Conservation (phyloP, 2,329 filamentous ascomycete species). For the Drechslera avenae region DNA sequence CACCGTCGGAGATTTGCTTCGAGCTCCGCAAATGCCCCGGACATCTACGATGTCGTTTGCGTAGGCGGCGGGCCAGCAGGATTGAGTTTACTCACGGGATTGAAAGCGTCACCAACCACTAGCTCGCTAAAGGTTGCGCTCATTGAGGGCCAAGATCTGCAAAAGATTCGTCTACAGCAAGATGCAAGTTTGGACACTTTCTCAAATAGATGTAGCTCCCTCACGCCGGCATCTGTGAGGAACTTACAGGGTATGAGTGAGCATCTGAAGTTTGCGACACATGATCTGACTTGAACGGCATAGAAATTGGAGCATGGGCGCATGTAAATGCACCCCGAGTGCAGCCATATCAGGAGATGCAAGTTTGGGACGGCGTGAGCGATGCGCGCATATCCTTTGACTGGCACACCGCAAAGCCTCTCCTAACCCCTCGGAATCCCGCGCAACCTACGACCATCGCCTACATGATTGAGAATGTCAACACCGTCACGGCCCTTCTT, state of each 20-base stretch:
- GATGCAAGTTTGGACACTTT: constrained; percentile 68
- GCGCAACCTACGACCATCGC: constrained; percentile 69
- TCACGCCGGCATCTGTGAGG: constrained; percentile 84
- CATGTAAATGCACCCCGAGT: constrained; percentile 74
- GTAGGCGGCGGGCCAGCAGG: constrained; percentile 90
- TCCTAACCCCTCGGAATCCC: constrained; percentile 48
- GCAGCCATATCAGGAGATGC: constrained; percentile 93
- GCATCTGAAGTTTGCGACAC: neutral
- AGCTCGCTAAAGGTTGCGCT: constrained; percentile 81
- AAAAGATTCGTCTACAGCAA: constrained; percentile 68
- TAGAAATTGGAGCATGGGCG: constrained; percentile 80
- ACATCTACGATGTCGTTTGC: constrained; percentile 92
- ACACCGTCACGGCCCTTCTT: constrained; percentile 80
- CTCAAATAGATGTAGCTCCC: constrained; percentile 93
- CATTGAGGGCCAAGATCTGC: constrained; percentile 85
- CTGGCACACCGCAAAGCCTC: constrained; percentile 60
- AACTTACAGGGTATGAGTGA: constrained; percentile 67
- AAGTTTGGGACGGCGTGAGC: constrained; percentile 95
- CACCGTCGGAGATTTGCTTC: constrained; percentile 39
- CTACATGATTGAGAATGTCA: constrained; percentile 95
- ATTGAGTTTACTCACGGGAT: constrained; percentile 63
- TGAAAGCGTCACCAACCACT: constrained; percentile 71
- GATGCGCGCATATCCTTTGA: constrained; percentile 89
- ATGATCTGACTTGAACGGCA: constrained; percentile 14
- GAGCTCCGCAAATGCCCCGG: constrained; percentile 53